These are phyloP conservation scores for Bryum argenteum DNA, from an alignment of 225 moss, liverwort and hornwort genomes.

Conservation along the genomic window DNA sequence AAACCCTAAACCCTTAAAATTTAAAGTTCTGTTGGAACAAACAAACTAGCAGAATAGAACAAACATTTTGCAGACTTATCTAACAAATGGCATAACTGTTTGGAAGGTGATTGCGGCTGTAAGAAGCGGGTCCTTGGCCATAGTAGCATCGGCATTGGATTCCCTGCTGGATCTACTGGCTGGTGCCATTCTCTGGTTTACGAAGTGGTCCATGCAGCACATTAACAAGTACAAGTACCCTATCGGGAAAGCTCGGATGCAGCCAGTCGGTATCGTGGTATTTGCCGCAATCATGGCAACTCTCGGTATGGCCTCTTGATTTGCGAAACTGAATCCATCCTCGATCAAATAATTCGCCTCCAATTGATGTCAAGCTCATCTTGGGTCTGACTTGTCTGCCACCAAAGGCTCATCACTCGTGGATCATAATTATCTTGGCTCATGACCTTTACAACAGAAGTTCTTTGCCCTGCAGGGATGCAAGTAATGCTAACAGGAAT, in stretches of 20 bases:
- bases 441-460: neutral
- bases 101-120: constrained; percentile 53
- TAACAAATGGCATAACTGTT: neutral
- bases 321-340: neutral
- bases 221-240: constrained; percentile 69
- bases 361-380: neutral
- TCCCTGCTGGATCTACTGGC: constrained; percentile 72
- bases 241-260: constrained; percentile 72
- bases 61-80: neutral
- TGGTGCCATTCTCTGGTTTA: constrained; percentile 74
- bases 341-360: neutral
- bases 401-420: neutral
- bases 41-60: neutral
- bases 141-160: constrained; percentile 79
- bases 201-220: constrained; percentile 61
- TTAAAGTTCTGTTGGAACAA: neutral
- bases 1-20: neutral
- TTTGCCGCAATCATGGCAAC: constrained; percentile 82
- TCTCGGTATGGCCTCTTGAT: constrained; percentile 43
- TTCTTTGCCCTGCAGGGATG: constrained; percentile 19
- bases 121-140: constrained; percentile 62
- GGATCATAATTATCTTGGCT: neutral
- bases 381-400: neutral
- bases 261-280: constrained; percentile 79
- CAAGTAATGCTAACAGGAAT: constrained; percentile 45